These are phyloP conservation scores for Hawksworthiomyces lignivorus DNA, from an alignment of 2,329 filamentous ascomycete genomes.

Conservation along the genomic window DNA sequence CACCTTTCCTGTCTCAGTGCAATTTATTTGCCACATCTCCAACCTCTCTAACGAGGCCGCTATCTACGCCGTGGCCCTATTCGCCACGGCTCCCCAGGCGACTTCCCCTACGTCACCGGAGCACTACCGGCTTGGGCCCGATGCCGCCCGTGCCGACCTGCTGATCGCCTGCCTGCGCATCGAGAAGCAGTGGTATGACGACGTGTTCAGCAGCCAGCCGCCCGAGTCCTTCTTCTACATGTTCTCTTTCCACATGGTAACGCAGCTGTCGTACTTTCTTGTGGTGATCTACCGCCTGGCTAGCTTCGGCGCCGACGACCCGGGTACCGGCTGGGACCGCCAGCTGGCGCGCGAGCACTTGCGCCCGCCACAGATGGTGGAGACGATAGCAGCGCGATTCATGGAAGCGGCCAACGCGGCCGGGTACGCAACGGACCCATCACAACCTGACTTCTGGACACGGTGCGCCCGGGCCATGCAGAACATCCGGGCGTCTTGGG, in stretches of 20 bases:
- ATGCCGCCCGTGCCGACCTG: background rate
- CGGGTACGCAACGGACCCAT: no score
- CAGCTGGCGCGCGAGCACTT: slow-evolving; percentile 5
- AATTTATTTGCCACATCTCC: slow-evolving; percentile 1
- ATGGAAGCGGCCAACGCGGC: background rate
- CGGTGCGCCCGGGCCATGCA: background rate
- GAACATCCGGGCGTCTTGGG: background rate
- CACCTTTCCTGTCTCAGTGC: background rate
- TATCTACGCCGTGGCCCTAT: slow-evolving; percentile 3
- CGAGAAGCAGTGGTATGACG: slow-evolving; percentile 2
- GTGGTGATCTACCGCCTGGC: slow-evolving; percentile 7
- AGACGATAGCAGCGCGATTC: background rate
- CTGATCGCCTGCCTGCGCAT: slow-evolving; percentile 5
- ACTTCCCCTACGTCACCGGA: background rate
- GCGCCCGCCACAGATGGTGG: background rate
- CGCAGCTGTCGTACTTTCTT: slow-evolving; percentile 6
- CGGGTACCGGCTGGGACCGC: slow-evolving; percentile 7
- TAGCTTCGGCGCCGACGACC: slow-evolving; percentile 1
- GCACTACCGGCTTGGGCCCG: slow-evolving; percentile 1
- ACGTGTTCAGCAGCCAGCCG: background rate
- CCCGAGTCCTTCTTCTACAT: slow-evolving; percentile 1
- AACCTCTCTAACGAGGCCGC: slow-evolving; percentile 4
- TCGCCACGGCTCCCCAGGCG: background rate
- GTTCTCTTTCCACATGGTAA: slow-evolving; percentile 6
- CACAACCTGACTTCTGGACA: no score